phyloP scores from a whole-genome alignment of 225 moss, liverwort and hornwort genomes.

The Polytrichum commune region DNA sequence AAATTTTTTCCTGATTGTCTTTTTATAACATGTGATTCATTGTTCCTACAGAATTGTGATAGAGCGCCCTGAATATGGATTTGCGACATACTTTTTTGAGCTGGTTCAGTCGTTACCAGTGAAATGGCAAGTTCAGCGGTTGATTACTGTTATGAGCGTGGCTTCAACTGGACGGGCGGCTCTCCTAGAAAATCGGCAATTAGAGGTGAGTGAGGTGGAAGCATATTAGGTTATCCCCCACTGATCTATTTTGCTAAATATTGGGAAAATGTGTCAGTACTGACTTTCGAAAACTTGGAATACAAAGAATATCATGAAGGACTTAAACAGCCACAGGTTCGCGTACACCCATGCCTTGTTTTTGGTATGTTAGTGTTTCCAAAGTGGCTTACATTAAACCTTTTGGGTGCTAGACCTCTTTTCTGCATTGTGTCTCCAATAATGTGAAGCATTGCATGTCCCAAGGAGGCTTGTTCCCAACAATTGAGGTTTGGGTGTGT shows the following conservation, averaged over 20 bases:
- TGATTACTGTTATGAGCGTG: slow-evolving; percentile 63
- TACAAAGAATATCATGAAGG: not conserved
- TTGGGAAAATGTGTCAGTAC: no score
- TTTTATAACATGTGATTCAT: not conserved
- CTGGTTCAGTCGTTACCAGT: slow-evolving; percentile 55
- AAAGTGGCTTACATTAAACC: not conserved
- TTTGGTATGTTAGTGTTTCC: not conserved
- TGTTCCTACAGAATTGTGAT: slow-evolving; percentile 47
- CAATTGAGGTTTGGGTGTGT: no score
- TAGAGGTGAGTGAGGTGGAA: slow-evolving; percentile 32
- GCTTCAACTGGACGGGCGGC: slow-evolving; percentile 59
- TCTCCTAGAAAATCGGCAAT: slow-evolving; percentile 55
- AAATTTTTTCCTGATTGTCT: not conserved
- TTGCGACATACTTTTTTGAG: slow-evolving; percentile 71
- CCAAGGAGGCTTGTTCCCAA: no score
- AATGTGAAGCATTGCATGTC: not conserved
- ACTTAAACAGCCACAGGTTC: not conserved
- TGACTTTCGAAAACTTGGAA: no score
- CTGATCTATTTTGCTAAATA: not conserved
- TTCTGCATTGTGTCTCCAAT: not conserved
- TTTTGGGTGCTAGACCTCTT: slow-evolving; percentile 3
- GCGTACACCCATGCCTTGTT: not conserved
- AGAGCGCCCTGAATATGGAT: slow-evolving; percentile 77
- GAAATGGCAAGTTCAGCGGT: slow-evolving; percentile 62
- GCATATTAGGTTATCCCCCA: not conserved